phyloP scores from a whole-genome alignment of 2,329 filamentous ascomycete species.

The Cladophialophora immunda region DNA sequence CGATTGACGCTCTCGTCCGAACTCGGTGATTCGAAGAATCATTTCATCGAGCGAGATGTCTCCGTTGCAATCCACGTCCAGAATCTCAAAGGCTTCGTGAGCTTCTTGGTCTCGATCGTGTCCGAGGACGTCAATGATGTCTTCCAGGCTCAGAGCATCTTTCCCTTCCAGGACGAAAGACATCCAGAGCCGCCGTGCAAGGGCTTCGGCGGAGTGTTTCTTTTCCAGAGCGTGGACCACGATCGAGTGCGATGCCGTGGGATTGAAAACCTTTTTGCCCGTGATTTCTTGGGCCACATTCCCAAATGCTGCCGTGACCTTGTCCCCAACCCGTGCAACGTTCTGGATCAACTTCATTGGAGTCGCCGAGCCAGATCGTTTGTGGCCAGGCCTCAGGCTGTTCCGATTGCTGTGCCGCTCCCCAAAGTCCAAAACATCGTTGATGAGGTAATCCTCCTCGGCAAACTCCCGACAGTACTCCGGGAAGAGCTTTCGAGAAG shows the following conservation, averaged over 20 bases:
- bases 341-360: conserved; percentile 81
- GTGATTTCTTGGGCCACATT: conserved; percentile 95
- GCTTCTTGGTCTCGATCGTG: conserved; percentile 76
- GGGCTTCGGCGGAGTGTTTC: conserved; percentile 82
- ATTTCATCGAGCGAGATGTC: conserved; percentile 97
- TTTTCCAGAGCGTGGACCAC: conserved; percentile 90
- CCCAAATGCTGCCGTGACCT: conserved; percentile 90
- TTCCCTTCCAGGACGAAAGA: conserved; percentile 92
- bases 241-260: conserved; percentile 86
- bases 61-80: conserved; percentile 89
- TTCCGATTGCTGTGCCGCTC: conserved; percentile 63
- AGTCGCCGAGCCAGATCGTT: conserved; percentile 69
- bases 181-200: conserved; percentile 97
- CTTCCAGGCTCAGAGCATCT: conserved; percentile 79
- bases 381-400: conserved; percentile 52
- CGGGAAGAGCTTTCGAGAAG: conserved; percentile 86
- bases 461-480: conserved; percentile 90
- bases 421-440: conserved; percentile 78
- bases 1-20: conserved; percentile 85
- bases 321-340: conserved; percentile 85
- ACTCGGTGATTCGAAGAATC: conserved; percentile 84
- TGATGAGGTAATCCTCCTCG: conserved; percentile 92
- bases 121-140: conserved; percentile 88
- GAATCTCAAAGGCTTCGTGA: conserved; percentile 80
- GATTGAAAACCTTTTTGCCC: conserved; percentile 93